Evolutionary conservation across 2,329 filamentous ascomycete species (phyloP).

Genomic region (Gnomoniopsis sp.): DNA sequence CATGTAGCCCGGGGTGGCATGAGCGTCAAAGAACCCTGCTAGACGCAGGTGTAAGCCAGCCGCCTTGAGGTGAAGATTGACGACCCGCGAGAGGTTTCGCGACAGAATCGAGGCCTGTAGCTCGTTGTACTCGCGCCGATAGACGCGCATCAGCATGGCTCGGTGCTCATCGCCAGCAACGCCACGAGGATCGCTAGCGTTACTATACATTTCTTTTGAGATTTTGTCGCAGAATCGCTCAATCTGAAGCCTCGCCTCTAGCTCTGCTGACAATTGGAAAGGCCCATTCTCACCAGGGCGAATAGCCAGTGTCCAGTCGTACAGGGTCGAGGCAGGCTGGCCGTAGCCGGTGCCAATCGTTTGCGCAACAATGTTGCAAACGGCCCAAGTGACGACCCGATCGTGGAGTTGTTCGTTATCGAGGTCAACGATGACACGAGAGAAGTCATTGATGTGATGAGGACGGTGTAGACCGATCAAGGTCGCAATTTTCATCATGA

Average conservation of each 20-base stretch:
- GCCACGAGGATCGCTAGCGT: constrained; percentile 68
- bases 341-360: constrained; percentile 80
- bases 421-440: constrained; percentile 68
- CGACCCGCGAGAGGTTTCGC: constrained; percentile 54
- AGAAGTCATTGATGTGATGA: constrained; percentile 80
- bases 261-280: constrained; percentile 56
- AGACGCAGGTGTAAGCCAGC: constrained; percentile 73
- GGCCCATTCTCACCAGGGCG: constrained; percentile 58
- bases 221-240: constrained; percentile 75
- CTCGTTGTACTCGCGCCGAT: constrained; percentile 62
- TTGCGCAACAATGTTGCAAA: constrained; percentile 81
- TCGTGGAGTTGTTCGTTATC: constrained; percentile 78
- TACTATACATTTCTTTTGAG: constrained; percentile 76
- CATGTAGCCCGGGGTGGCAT: constrained; percentile 66
- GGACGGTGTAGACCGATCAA: constrained; percentile 79
- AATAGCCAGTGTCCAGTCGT: constrained; percentile 69
- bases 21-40: constrained; percentile 78
- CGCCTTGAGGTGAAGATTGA: constrained; percentile 66
- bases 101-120: constrained; percentile 59
- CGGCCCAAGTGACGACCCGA: constrained; percentile 76
- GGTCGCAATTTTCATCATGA: constrained; percentile 85
- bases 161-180: constrained; percentile 66
- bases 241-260: constrained; percentile 66
- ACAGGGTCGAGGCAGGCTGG: constrained; percentile 74
- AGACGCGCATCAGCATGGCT: constrained; percentile 64